Evolutionary conservation across 2,329 filamentous ascomycete species (phyloP), one percentile per base, ranked within the genome.

Genomic region (Zasmidium citrigriseum): DNA sequence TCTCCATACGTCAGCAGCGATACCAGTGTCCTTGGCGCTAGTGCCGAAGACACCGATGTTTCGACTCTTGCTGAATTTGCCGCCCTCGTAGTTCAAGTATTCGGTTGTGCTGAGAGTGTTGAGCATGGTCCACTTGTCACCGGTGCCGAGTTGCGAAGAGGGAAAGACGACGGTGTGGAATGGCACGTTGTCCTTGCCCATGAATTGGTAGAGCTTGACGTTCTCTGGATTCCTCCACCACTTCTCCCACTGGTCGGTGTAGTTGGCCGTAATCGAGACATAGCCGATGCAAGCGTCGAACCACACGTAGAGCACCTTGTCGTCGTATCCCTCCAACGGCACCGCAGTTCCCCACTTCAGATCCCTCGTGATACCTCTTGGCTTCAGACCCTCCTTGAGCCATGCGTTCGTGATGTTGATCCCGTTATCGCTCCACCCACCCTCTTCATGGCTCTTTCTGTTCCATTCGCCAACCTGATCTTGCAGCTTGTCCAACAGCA

Each of bases 161-260:
- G 93, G 93, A 81, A 96, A 97, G 71, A 96, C 92, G 69, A 96
- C 90, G 46, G 89, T 90, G 78, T 96, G 92, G 81, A 93, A 95
- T 5, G 86, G 86, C 16, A 91, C 89, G 66, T 93, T 93, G 74
- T 93, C 90, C 75, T 96, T 97, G 77, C 93, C 93, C 86, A 96
- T 90, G 81, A 97, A 96, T 78, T 97, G 93, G 75, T 95, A 96
- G 12, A 97, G 84, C 71, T 89, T 85, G 49, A 97, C 92, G 29
- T 96, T 83, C 46, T 96, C 88, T 0, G 91, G 91, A 73, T 96
- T 89, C 71, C 89, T 87, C 93, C 93, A 97, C 93, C 93, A 97
- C 71, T 90, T 84, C 78, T 96, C 87, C 93, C 93, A 97, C 62
- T 96, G 83, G 46, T 87, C 83, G 4, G 92, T 96, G 75, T 96